Base-by-base conservation (phyloP, 495 filamentous ascomycete species). In the Penicilliopsis zonata region DNA sequence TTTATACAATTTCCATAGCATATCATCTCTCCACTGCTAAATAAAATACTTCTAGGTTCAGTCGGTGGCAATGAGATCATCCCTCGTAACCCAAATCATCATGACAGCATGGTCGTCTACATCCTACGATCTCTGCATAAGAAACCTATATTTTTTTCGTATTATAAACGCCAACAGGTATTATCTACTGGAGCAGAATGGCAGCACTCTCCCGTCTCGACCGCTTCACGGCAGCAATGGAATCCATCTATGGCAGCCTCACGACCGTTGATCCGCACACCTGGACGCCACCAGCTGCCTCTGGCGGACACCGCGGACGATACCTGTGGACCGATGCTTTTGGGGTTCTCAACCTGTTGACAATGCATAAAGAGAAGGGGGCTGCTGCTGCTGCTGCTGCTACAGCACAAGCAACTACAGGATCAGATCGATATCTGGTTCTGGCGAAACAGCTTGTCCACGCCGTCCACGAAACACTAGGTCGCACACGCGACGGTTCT, bases 251-350 rank as follows among this genome's bases (percentile, higher is more conserved):
- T 29, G 59, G 59, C 15, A 46, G 38, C 20, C 47, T 63, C 37
- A 36, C 37, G 36, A 29, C 36, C 20, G 55, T 61, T 36, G 34
- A 52, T 4, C 55, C 59, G 2, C 29, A 35, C 12, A 35, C 41
- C 34, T 58, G 67, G 67, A 56, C 37, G 5, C 63, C 65, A 6
- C 65, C 67, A 1, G 61, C 56, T 0, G 57, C 54, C 19, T 68
- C 71, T 0, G 74, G 69, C n/a, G 76, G 74, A 7, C 72, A 78
- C 38, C 59, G 50, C n/a, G 77, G 77, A 20, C 63, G 77, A 13
- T 80, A 80, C 43, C 61, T 80, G 18, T 79, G 74, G 76, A 78
- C 72, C 0, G 76, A 80, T 37, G 74, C 74, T 1, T 80, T 79
- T 39, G 76, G 74, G n/a, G 69, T 82, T 2, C 30, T 80, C 36